phyloP scores from a whole-genome alignment of 2,329 filamentous ascomycete genomes.

The Hypoxylon sp. region DNA sequence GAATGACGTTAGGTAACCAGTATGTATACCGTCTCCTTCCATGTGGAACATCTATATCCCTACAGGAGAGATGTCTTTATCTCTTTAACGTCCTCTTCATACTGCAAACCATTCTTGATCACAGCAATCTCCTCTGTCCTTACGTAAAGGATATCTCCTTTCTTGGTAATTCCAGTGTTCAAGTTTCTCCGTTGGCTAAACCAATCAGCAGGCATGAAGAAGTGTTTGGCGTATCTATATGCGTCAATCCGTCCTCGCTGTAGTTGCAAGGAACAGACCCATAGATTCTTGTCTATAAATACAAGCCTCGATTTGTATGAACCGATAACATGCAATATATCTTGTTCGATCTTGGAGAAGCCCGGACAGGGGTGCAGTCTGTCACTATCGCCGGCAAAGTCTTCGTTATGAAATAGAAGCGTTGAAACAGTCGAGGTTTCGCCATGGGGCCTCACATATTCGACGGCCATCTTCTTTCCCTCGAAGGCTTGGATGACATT shows the following conservation, averaged over 20 bases:
- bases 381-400: no score
- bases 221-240: not conserved
- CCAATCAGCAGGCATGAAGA: not conserved
- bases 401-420: no score
- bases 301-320: no score
- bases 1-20: not conserved
- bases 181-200: slow-evolving; percentile 2
- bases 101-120: not conserved
- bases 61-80: not conserved
- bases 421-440: no score
- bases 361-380: no score
- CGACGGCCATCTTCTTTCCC: no score
- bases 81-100: not conserved
- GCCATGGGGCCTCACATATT: no score
- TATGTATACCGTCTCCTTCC: not conserved
- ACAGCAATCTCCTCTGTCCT: not conserved
- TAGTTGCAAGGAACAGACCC: not conserved
- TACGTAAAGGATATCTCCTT: not conserved
- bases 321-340: no score
- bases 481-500: no score
- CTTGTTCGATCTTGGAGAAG: no score
- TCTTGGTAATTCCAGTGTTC: slow-evolving; percentile 1
- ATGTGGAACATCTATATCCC: not conserved
- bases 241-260: not conserved
- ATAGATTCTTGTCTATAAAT: no score